phyloP scores from a whole-genome alignment of 768 basidiomycete species.

The Amanita exitialis region DNA sequence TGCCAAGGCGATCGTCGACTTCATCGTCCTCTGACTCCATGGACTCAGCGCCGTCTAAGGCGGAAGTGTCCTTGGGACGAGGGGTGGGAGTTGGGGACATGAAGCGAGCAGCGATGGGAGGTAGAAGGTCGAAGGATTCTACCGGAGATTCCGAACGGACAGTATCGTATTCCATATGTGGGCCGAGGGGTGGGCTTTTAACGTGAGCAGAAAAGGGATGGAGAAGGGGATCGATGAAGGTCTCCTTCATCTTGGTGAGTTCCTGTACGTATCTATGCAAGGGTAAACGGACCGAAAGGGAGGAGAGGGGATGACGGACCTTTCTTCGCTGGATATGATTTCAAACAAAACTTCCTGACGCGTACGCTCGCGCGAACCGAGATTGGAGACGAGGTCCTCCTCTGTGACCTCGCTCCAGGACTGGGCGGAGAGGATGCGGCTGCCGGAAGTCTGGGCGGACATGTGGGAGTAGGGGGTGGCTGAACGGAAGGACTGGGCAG shows the following conservation, averaged over 20 bases:
- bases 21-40: conserved; percentile 61
- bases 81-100: conserved; percentile 60
- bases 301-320: conserved; percentile 35
- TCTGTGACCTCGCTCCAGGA: conserved; percentile 95
- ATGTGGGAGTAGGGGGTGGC: conserved; percentile 76
- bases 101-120: conserved; percentile 88
- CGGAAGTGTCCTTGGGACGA: conserved; percentile 47
- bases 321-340: conserved; percentile 92
- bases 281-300: conserved; percentile 8
- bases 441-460: conserved; percentile 51
- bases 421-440: conserved; percentile 63
- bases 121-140: conserved; percentile 67
- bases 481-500: conserved; percentile 65
- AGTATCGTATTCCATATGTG: conserved; percentile 59
- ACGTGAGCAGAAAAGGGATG: conserved; percentile 62
- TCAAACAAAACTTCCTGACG: conserved; percentile 96
- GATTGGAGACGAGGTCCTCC: conserved; percentile 85
- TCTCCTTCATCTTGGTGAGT: conserved; percentile 85
- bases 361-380: conserved; percentile 90
- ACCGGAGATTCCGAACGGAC: conserved; percentile 58
- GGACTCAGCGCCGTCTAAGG: conserved; percentile 60
- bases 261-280: conserved; percentile 79
- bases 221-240: conserved; percentile 82
- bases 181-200: conserved; percentile 38
- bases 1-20: conserved; percentile 43